phyloP scores from a whole-genome alignment of 768 basidiomycete genomes.

The Saitozyma sp. region DNA sequence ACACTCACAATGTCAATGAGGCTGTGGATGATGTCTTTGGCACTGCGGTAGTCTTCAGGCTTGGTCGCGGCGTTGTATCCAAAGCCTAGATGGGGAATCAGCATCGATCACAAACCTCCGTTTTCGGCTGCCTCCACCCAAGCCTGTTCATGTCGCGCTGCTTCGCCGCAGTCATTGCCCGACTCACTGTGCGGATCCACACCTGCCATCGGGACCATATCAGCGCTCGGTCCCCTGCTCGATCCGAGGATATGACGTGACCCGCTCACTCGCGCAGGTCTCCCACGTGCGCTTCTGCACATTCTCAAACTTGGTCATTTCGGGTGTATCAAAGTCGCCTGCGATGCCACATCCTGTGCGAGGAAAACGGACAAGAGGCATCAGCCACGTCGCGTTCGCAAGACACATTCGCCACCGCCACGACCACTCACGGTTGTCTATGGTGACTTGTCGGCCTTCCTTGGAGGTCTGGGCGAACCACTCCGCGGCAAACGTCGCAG shows the following conservation, averaged over 20 bases:
- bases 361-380: too few relatives aligned
- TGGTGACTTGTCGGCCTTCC: constrained; percentile 6
- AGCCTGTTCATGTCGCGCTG: background rate
- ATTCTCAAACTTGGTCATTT: constrained; percentile 5
- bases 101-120: too few relatives aligned
- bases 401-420: background rate
- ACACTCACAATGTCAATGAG: constrained; percentile 9
- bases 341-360: constrained; percentile 4
- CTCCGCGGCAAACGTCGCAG: constrained; percentile 5
- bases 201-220: background rate
- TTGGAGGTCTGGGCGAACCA: constrained; percentile 1
- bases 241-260: too few relatives aligned
- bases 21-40: constrained; percentile 10
- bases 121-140: background rate
- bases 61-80: constrained; percentile 1
- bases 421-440: constrained; percentile 1
- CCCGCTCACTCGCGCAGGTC: constrained; percentile 1
- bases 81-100: background rate
- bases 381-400: too few relatives aligned
- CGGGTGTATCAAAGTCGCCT: constrained; percentile 5
- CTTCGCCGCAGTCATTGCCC: too few relatives aligned
- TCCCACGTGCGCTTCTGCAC: constrained; percentile 4
- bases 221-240: too few relatives aligned
- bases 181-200: constrained; percentile 6
- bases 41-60: constrained; percentile 4